Evolutionary conservation across 2,329 filamentous ascomycete species (phyloP), one percentile per base, ranked within the genome.

Genomic region (Fusarium nodosum): DNA sequence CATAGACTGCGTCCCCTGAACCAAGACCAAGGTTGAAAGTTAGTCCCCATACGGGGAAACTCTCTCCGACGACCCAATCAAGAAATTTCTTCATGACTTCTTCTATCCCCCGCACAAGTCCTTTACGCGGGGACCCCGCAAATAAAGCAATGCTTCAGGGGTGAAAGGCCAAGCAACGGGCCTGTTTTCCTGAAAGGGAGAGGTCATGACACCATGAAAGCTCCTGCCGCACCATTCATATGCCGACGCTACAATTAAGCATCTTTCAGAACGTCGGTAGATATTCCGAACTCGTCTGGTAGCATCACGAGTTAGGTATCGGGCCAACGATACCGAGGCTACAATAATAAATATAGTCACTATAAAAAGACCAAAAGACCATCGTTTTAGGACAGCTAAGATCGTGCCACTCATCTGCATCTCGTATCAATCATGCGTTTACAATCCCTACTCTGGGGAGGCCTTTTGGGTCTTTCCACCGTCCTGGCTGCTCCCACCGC

Each of bases 401-500:
- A n/a, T 33, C 36, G 30, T 30, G 33, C n/a, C 33, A 46, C 16
- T 48, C 28, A 9, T 5, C 51, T 38, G 15, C 38, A 50, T 36
- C 44, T 28, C 20, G 26, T 7, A 24, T 20, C 1, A 34, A 67
- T 4, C 18, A 69, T 69, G 66, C 66, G 39, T 20, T 46, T 69
- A 41, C 63, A 67, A 47, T 55, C 66, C 26, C 28, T 69, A 13
- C 31, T 69, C 24, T 53, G 67, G 62, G 66, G 61, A 59, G 66
- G 66, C 9, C 66, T 69, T 31, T 41, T 70, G n/a, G 47, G 66
- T 28, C 66, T 69, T 38, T 62, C 66, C 12, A 38, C 41, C n/a
- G 66, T 70, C 22, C 34, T 69, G 11, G 64, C 64, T 56, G 64
- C 66, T 10, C 66, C 66, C 5, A 44, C 61, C n/a, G 52, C 66